phyloP scores from a whole-genome alignment of 129 eudicot species.

The Chrysanthemum seticuspe region DNA sequence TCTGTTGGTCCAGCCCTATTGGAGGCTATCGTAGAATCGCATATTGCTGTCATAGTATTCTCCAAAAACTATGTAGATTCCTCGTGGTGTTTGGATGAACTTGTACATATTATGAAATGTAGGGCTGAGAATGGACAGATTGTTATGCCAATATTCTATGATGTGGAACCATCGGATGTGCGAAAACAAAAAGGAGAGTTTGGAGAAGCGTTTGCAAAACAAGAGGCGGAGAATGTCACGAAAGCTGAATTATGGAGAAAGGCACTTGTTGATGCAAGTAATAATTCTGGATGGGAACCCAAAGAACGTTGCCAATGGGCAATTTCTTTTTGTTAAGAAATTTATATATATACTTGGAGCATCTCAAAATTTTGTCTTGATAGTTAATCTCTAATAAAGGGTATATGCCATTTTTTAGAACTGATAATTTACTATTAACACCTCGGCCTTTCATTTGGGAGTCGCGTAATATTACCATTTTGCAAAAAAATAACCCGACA shows the following conservation, averaged over 20 bases:
- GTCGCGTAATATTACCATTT: neutral
- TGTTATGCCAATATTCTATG: neutral
- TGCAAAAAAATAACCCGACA: no score
- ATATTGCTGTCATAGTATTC: neutral
- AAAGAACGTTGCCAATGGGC: neutral
- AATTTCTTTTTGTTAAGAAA: neutral
- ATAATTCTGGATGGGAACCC: neutral
- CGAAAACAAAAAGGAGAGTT: neutral
- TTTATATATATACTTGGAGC: no score
- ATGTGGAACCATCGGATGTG: neutral
- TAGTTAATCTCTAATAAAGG: no score
- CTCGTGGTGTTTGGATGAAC: neutral
- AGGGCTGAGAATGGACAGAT: neutral
- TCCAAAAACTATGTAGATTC: conserved; percentile 2
- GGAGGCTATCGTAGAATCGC: neutral
- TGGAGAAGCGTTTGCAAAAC: neutral
- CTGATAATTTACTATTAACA: no score
- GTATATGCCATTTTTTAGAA: no score
- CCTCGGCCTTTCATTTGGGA: no score
- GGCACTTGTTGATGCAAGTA: neutral
- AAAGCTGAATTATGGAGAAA: neutral
- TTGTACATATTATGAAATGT: neutral
- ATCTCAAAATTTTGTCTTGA: no score
- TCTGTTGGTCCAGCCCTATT: neutral
- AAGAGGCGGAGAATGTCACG: neutral